Conservation (phyloP, 2,329 filamentous ascomycete genomes). For the Huntiella omanensis region DNA sequence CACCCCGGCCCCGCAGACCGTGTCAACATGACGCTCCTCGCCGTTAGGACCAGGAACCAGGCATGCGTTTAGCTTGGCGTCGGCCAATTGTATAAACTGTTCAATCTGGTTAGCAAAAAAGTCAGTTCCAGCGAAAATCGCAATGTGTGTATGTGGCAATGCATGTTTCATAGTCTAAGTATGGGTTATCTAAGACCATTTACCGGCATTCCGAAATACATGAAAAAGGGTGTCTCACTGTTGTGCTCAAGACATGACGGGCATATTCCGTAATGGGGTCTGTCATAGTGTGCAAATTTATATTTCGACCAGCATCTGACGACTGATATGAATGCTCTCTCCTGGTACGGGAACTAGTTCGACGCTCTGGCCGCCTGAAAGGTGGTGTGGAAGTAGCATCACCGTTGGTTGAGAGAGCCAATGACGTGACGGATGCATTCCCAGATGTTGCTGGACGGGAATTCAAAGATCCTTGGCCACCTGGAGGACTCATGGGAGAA, state of each 20-base stretch:
- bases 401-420: conserved; percentile 21
- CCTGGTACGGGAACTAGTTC: conserved; percentile 43
- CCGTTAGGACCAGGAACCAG: conserved; percentile 55
- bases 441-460: conserved; percentile 20
- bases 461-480: conserved; percentile 17
- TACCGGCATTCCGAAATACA: neutral
- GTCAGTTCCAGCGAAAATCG: conserved; percentile 9
- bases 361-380: conserved; percentile 32
- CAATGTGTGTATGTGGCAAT: neutral
- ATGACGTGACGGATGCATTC: conserved; percentile 23
- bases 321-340: conserved; percentile 57
- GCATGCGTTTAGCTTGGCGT: conserved; percentile 83
- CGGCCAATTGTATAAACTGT: conserved; percentile 85
- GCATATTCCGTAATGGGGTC: conserved; percentile 98
- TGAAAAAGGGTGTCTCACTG: conserved; percentile 31
- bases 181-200: neutral
- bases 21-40: conserved; percentile 67
- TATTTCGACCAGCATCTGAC: conserved; percentile 53
- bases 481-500: too few relatives aligned
- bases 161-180: neutral
- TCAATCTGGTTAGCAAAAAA: conserved; percentile 6
- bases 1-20: conserved; percentile 74
- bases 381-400: conserved; percentile 2
- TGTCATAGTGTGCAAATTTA: conserved; percentile 40
- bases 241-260: conserved; percentile 87